phyloP scores from a whole-genome alignment of 495 filamentous ascomycete species.

The Alectoria sarmentosa region DNA sequence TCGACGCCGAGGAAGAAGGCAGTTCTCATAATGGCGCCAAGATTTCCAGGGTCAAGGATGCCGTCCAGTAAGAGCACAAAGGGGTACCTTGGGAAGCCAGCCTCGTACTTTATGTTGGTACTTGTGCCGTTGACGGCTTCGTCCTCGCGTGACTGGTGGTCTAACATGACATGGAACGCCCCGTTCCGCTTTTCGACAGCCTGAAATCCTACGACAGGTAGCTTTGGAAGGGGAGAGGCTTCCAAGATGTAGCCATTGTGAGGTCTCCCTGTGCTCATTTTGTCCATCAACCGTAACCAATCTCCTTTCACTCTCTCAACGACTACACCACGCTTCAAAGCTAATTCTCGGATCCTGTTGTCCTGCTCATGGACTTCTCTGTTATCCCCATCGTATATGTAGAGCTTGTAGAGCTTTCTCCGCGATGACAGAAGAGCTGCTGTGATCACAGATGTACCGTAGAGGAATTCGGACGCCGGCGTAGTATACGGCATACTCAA shows the following conservation, averaged over 20 bases:
- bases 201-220: conserved; percentile 57
- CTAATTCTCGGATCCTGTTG: conserved; percentile 48
- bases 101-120: conserved; percentile 31
- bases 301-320: conserved; percentile 46
- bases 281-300: conserved; percentile 63
- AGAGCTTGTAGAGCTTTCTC: conserved; percentile 77
- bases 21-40: conserved; percentile 81
- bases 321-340: conserved; percentile 46
- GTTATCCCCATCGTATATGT: conserved; percentile 57
- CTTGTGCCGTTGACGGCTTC: conserved; percentile 57
- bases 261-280: conserved; percentile 72
- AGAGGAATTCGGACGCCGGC: conserved; percentile 85
- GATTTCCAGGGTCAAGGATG: conserved; percentile 83
- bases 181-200: conserved; percentile 33
- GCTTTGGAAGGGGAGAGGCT: conserved; percentile 69
- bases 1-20: conserved; percentile 81
- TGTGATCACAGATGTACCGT: conserved; percentile 73
- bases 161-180: conserved; percentile 52
- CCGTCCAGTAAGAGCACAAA: conserved; percentile 75
- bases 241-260: conserved; percentile 92
- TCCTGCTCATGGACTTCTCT: conserved; percentile 36
- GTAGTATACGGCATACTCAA: conserved; percentile 70
- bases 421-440: conserved; percentile 64
- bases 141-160: conserved; percentile 67
- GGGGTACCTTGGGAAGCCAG: conserved; percentile 52